These are phyloP conservation scores for Cystobasidium onofrii DNA, from an alignment of 768 basidiomycete species.

Conservation along the genomic window DNA sequence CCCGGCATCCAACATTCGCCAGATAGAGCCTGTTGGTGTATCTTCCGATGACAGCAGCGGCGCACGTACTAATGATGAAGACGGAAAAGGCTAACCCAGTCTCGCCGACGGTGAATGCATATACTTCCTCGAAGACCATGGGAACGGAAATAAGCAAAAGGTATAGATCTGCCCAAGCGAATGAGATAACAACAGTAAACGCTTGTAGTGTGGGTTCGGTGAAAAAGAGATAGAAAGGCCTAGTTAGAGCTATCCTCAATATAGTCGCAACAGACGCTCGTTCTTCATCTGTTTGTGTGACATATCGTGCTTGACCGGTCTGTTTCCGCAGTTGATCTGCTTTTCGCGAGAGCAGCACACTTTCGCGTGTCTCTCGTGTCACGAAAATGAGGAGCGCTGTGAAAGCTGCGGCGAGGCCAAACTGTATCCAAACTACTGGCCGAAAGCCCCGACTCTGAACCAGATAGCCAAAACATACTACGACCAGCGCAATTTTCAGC, in stretches of 20 bases:
- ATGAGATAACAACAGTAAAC: neutral
- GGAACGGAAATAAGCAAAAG: constrained; percentile 52
- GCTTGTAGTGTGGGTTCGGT: constrained; percentile 55
- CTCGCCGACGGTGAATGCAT: constrained; percentile 8
- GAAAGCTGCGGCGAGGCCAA: constrained; percentile 54
- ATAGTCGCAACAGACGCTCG: constrained; percentile 52
- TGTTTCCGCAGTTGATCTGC: constrained; percentile 59
- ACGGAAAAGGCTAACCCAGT: constrained; percentile 31
- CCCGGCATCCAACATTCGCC: neutral
- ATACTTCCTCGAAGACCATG: neutral
- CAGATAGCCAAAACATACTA: constrained; percentile 57
- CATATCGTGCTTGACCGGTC: constrained; percentile 58
- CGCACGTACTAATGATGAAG: constrained; percentile 1
- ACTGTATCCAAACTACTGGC: constrained; percentile 54
- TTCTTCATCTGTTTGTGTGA: constrained; percentile 60
- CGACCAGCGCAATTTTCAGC: neutral
- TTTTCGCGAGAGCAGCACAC: constrained; percentile 60
- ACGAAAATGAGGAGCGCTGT: constrained; percentile 53
- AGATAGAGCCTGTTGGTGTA: neutral
- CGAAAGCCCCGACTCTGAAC: constrained; percentile 49
- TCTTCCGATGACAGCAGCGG: neutral
- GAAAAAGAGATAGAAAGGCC: constrained; percentile 49
- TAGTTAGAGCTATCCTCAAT: constrained; percentile 54
- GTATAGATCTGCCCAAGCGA: constrained; percentile 48
- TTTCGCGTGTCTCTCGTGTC: constrained; percentile 64